Evolutionary conservation across 345 rosid genomes (phyloP), one percentile per base, ranked within the genome.

Genomic region (Brassica cretica): DNA sequence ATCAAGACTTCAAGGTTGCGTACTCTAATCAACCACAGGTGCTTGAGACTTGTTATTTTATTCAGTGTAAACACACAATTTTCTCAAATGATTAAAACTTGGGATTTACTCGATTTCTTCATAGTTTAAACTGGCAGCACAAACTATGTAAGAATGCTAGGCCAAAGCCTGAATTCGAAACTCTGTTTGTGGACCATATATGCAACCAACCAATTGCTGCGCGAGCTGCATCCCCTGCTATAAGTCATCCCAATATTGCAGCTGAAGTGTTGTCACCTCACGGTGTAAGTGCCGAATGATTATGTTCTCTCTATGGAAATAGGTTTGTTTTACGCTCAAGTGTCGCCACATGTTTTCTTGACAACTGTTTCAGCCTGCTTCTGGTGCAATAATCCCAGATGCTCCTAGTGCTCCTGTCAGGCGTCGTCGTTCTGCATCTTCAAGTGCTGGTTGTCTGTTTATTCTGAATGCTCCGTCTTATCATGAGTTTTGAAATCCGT

Each of bases 121-220:
- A 84, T 88, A 90, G 97, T 82, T 87, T 92, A 74, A 90, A 92
- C 83, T 90, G 95, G 95, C 97, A 92, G 86, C 95, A 90, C 80
- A 90, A 88, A 75, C 89, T 87, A 76, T 90, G 95, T 82, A 89
- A 89, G 85, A 90, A 86, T 73, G 91, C 93, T 18, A 90, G 89
- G 91, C 62, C 87, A 64, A 88, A 84, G 81, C 97, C 95, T 51
- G 97, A 88, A 80, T 81, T 85, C 69, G 89, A 88, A 83, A 88
- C 95, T 64, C 86, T 89, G 66, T 92, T 92, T 84, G 87, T 90
- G 7, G 95, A 92, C 81, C 95, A 89, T 53, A 86, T 79, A 70
- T 92, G 97, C 71, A 90, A 91, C 55, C 89, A 81, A 73, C 87
- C 88, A 14, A 88, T 84, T 83, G 92, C 92, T 53, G 89, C 92